Conservation (phyloP, 371 early-diverging fungal species). For the Mortierella sp. region DNA sequence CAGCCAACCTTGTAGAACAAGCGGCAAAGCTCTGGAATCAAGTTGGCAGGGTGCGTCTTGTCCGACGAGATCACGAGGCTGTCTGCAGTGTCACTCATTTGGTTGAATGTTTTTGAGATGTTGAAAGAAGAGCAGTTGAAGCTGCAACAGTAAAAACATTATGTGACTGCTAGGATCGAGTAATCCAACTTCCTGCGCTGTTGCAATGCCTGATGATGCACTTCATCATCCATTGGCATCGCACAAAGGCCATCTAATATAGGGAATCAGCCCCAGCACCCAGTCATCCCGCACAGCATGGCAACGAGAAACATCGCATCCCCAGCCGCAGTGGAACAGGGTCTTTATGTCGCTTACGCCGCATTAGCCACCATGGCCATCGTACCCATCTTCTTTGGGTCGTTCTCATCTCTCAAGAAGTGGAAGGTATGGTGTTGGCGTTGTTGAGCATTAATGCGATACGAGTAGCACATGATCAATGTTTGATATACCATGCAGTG, state of each 20-base stretch:
- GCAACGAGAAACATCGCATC: conserved; percentile 21
- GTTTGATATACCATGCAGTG: not conserved
- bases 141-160: not conserved
- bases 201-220: not conserved
- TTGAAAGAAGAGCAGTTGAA: not conserved
- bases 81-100: conserved; percentile 52
- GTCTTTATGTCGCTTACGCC: conserved; percentile 84
- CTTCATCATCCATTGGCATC: conserved; percentile 10
- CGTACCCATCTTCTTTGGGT: conserved; percentile 89
- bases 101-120: not conserved
- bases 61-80: conserved; percentile 72
- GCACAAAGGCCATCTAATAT: not conserved
- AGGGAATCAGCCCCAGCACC: conserved; percentile 3
- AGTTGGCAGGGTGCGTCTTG: conserved; percentile 83
- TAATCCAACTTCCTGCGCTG: not conserved
- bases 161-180: not conserved
- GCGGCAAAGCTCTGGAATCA: conserved; percentile 95
- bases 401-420: conserved; percentile 77
- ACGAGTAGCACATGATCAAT: not conserved
- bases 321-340: conserved; percentile 41
- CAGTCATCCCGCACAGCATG: conserved; percentile 20
- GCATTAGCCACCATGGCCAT: conserved; percentile 89
- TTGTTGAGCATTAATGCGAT: not conserved
- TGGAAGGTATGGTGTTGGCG: conserved; percentile 68
- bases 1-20: conserved; percentile 93